Base-by-base conservation (phyloP, 192 early-diverging fungal genomes). In the Pecoramyces ruminantium region DNA sequence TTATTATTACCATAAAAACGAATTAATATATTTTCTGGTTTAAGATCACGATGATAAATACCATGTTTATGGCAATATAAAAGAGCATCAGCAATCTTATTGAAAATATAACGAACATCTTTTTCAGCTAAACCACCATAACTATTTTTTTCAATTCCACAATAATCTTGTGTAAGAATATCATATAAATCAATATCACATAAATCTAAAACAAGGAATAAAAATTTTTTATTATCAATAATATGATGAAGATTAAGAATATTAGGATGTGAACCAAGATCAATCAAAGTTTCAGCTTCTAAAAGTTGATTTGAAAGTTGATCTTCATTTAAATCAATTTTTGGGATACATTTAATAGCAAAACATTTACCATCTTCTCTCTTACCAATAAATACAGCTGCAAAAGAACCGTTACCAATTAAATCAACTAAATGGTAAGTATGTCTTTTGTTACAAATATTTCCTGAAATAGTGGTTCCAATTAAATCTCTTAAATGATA, bases 31-130 rank as follows among this genome's bases (percentile, higher is more conserved):
- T 94, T 93, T 81, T 94, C 92, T 17, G 91, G 92, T 86, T 98
- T 97, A 81, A 98, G 82, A 84, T 98, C 96, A 81, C 97, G 92
- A 85, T 97, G 97, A 86, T 94, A 95, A 78, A 96, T 91, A 77
- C 92, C 93, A 51, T 86, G 86, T 5, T 85, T 83, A 84, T 98
- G 96, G 81, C 92, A 92, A 85, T 92, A 88, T 30, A 86, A 85
- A 29, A 96, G 91, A 16, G 95, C 94, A 80, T 92, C 90, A 21
- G 93, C 87, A 78, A 96, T 92, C 83, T 95, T 67, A n/a, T 67
- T 67, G 9, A 67, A 67, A n/a, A 67, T 67, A 11, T n/a, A 67
- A 67, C 51, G 51, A n/a, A 67, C 51, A n/a, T 67, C 51, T 67
- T 67, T 67, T 67, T 67, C 51, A n/a, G 51, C 51, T 67, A 67